These are phyloP conservation scores for Fomitopsis pinicola DNA, from an alignment of 1,284 basidiomycete genomes.

Conservation along the genomic window DNA sequence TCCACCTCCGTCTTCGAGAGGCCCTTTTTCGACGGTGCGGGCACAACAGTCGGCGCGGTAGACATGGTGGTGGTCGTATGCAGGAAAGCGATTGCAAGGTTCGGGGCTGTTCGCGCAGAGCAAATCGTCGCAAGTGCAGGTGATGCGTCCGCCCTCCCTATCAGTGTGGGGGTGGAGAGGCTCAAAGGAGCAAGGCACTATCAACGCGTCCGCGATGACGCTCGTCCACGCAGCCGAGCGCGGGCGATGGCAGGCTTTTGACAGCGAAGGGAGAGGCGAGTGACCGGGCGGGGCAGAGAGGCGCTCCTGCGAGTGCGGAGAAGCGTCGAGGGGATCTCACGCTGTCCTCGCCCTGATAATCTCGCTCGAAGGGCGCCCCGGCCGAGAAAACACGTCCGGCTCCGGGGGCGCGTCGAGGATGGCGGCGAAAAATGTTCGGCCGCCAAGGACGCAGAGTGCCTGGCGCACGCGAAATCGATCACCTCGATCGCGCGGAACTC, in stretches of 20 bases:
- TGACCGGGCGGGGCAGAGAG: neutral
- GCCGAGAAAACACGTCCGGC: neutral
- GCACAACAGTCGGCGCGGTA: neutral
- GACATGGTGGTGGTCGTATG: neutral
- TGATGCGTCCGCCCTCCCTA: neutral
- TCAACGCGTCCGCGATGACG: neutral
- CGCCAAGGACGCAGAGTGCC: neutral
- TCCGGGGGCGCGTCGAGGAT: neutral
- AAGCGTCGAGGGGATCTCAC: neutral
- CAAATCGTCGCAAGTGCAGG: neutral
- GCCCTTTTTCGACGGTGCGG: neutral
- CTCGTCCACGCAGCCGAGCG: neutral
- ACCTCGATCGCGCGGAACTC: neutral
- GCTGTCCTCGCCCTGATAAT: neutral
- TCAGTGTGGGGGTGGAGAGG: neutral
- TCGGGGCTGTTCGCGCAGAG: neutral
- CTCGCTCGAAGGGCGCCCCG: neutral
- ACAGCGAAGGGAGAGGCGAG: neutral
- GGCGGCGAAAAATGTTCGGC: neutral
- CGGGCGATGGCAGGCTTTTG: neutral
- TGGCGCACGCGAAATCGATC: neutral
- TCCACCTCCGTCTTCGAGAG: conserved; percentile 3
- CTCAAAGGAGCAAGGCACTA: neutral
- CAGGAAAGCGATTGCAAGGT: neutral
- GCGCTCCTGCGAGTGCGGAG: neutral